Evolutionary conservation across 495 filamentous ascomycete genomes (phyloP).

Genomic region (Aspergillus campestris): DNA sequence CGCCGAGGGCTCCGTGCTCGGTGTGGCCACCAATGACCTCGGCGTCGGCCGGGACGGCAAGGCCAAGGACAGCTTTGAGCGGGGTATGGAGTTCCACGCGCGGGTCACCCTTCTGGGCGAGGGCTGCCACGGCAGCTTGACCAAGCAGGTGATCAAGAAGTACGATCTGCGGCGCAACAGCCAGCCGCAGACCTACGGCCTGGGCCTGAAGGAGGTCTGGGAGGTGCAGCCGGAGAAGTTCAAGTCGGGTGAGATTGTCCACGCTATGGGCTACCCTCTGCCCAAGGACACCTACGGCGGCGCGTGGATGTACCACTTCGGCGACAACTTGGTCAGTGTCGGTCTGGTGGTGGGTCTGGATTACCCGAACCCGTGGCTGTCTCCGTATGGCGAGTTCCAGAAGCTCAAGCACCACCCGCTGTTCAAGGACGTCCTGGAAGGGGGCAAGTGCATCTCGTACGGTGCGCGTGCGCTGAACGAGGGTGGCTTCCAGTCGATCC

Average conservation of each 20-base stretch:
- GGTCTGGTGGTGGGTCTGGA: constrained; percentile 92
- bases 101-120: constrained; percentile 89
- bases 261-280: constrained; percentile 92
- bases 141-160: constrained; percentile 92
- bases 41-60: constrained; percentile 74
- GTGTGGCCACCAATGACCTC: constrained; percentile 93
- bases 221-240: constrained; percentile 93
- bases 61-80: constrained; percentile 84
- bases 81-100: constrained; percentile 98
- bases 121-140: constrained; percentile 92
- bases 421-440: constrained; percentile 72
- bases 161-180: constrained; percentile 85
- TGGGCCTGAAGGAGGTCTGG: constrained; percentile 96
- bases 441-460: constrained; percentile 96
- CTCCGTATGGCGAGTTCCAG: constrained; percentile 94
- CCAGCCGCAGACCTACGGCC: constrained; percentile 88
- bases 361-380: constrained; percentile 94
- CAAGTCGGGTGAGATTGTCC: constrained; percentile 70
- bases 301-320: constrained; percentile 98
- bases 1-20: constrained; percentile 77
- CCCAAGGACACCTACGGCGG: constrained; percentile 88
- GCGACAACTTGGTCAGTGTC: constrained; percentile 90
- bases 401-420: constrained; percentile 97
- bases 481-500: constrained; percentile 95
- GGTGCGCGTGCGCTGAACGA: constrained; percentile 89